Evolutionary conservation across 2,329 filamentous ascomycete species (phyloP), one percentile per base, ranked within the genome.

Genomic region (Xylaria sp.): DNA sequence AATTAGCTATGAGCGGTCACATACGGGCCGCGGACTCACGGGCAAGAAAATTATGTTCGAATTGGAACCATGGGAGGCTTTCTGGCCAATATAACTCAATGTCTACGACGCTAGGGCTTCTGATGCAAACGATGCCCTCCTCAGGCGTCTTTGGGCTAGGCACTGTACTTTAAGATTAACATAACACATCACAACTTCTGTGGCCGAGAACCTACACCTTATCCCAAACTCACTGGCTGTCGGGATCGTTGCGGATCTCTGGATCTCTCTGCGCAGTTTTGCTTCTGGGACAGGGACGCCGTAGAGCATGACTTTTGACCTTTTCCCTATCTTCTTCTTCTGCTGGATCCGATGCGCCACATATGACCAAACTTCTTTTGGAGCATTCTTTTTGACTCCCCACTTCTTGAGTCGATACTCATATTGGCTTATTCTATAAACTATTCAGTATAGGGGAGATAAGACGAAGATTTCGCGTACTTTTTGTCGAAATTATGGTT

Each of bases 321-420:
- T 46, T 51, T 41, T 61, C 10, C 56, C 51, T 13, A n/a, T 31
- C n/a, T 20, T 34, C 20, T 63, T 57, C 28, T 31, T 65, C 20
- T 61, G 56, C 20, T 31, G 37, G 18, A 66, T 13, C n/a, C 3
- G 25, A 28, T 69, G 66, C 28, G 23, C 56, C 20, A 65, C 28
- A 15, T 61, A 57, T 51, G 2, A 13, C 66, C 66, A 69, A 37
- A 56, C 37, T 1, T 56, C 50, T 37, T 52, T 62, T 1, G 39
- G 6, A 3, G 41, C 9, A 15, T 65, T 69, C 28, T 69, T 69
- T 18, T 58, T 61, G 20, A 62, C 10, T 12, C 51, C 44, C 62
- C 66, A 69, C 58, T 51, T 69, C 46, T 57, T 57, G 31, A 69
- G 51, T 58, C 52, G 51, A 34, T 62, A 65, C 20, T 65, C 39